Base-by-base conservation (phyloP, 306 rosid genomes). In the Lupinus albus region DNA sequence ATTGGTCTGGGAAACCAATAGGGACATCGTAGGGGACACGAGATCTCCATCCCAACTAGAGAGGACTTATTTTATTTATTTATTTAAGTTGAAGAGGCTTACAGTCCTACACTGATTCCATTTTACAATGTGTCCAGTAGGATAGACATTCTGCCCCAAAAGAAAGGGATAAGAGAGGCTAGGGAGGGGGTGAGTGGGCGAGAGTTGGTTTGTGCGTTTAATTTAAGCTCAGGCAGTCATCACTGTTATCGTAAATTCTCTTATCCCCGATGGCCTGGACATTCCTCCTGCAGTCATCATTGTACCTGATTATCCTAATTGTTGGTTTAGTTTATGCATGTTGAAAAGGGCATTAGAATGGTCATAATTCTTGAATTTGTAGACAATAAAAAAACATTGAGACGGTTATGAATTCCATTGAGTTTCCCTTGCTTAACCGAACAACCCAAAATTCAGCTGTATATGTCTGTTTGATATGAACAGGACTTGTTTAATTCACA, bases 381-480 rank as follows among this genome's bases (percentile, higher is more conserved):
- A n/a, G n/a, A n/a, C n/a, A n/a, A n/a, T n/a, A n/a, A n/a, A n/a
- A n/a, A n/a, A n/a, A n/a, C n/a, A n/a, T n/a, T n/a, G n/a, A n/a
- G n/a, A n/a, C n/a, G n/a, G n/a, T n/a, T n/a, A n/a, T n/a, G n/a
- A n/a, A n/a, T n/a, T n/a, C n/a, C n/a, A n/a, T n/a, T n/a, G n/a
- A n/a, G n/a, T n/a, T n/a, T n/a, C n/a, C n/a, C n/a, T n/a, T n/a
- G n/a, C n/a, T n/a, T n/a, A n/a, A n/a, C n/a, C n/a, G n/a, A n/a
- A n/a, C n/a, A n/a, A n/a, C n/a, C n/a, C n/a, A n/a, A n/a, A n/a
- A n/a, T 65, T 45, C 28, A 47, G 8, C 38, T 13, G 39, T 47
- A 33, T 74, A n/a, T 65, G 21, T 49, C 9, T 66, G 5, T 49
- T 67, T 66, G 36, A 58, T 39, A 42, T 18, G 33, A 65, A 33